Base-by-base conservation (phyloP, 2,329 filamentous ascomycete genomes). In the Penicillium expansum region DNA sequence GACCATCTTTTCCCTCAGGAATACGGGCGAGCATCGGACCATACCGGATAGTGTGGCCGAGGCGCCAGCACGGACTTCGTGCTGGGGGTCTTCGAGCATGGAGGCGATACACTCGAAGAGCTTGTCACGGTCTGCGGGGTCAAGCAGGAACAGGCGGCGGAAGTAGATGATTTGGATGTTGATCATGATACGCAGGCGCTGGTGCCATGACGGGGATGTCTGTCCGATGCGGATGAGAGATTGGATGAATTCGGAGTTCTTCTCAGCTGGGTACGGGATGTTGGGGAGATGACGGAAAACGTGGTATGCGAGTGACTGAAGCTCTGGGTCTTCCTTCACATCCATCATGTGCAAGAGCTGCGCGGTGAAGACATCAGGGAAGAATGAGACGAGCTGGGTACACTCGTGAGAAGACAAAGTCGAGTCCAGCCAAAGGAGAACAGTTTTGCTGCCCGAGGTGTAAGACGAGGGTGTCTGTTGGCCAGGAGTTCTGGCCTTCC, bases 111-210 rank as follows among this genome's bases (percentile, higher is more conserved):
- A 95, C 43, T 89, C 87, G 71, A 97, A 96, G 16, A 99, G 84
- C 33, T 85, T 83, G 65, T 91, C 83, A 52, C 94, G 89, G 71
- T 96, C 88, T 8, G 83, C 77, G 7, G 83, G 80, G 32, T 86
- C 84, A 64, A 95, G 90, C 29, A 97, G 80, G 80, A 99, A 99
- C 37, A 99, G 83, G 27, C 93, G 90, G 49, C 94, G 89, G 85
- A 97, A 99, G 79, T 97, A 99, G 66, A 99, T 88, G 62, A 97
- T 93, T 70, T 99, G 95, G 81, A 99, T 97, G 76, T 97, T 97
- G 77, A 99, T 92, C 65, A 99, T 85, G 42, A 96, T 91, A 27
- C 95, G 86, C 38, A 99, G 82, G 45, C 94, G 89, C 77, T 99
- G 94, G 74, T 99, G 94, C 94, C 94, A 99, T 55, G 90, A 94